These are phyloP conservation scores for Fusarium algeriense DNA, from an alignment of 2,329 filamentous ascomycete genomes.

Conservation along the genomic window DNA sequence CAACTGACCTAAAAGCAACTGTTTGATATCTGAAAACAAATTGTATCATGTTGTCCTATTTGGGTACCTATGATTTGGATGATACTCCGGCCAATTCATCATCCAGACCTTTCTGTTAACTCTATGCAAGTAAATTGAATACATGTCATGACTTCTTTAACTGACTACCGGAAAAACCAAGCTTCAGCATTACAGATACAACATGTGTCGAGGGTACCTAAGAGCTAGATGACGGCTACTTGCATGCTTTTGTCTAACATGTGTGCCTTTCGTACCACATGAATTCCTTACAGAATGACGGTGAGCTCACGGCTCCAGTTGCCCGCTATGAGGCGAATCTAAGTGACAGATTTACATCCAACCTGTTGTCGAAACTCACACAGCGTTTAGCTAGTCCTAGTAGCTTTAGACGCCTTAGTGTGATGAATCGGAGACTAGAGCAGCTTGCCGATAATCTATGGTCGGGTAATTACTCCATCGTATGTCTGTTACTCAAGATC, in stretches of 20 bases:
- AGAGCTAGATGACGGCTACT: slow-evolving; percentile 4
- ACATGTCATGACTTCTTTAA: no score
- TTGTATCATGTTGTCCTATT: background rate
- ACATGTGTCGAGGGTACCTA: background rate
- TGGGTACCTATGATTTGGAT: background rate
- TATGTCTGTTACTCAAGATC: background rate
- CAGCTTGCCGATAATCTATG: background rate
- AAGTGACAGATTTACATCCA: background rate
- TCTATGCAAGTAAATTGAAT: background rate
- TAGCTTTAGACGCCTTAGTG: background rate
- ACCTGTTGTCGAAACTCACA: background rate
- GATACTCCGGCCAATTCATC: background rate
- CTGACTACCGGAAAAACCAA: background rate
- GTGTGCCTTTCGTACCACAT: slow-evolving; percentile 4
- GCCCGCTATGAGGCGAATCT: background rate
- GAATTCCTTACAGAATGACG: background rate
- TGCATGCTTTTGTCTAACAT: slow-evolving; percentile 1
- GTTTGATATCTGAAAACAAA: no score
- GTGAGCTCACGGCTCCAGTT: slow-evolving; percentile 26
- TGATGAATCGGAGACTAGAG: background rate
- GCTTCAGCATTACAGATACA: background rate
- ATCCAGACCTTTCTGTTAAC: background rate
- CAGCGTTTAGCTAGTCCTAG: background rate
- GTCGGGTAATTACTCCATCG: slow-evolving; percentile 16
- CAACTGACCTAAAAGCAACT: background rate